A percentile compares a stretch with the other conserved stretches of the same genome.
Evolutionary conservation across 2,329 filamentous ascomycete species (phyloP).

Genomic region (Pseudocercospora cruenta): DNA sequence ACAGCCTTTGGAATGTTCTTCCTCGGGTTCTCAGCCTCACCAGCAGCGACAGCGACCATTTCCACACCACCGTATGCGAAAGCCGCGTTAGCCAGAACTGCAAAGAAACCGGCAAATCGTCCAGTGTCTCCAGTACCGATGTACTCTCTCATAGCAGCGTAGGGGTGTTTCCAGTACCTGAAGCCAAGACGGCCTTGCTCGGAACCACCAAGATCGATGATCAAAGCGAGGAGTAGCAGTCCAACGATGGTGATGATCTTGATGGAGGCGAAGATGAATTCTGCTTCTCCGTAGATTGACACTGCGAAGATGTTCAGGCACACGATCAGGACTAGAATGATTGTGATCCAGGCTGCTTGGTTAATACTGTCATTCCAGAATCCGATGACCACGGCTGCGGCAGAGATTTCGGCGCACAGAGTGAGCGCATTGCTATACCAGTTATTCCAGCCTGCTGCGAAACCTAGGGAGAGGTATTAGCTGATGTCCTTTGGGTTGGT

Average conservation of each 20-base stretch:
- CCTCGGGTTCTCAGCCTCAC: conserved; percentile 58
- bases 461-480: neutral
- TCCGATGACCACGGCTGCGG: conserved; percentile 66
- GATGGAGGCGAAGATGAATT: conserved; percentile 57
- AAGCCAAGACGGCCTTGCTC: conserved; percentile 66
- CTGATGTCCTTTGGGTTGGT: neutral
- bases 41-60: conserved; percentile 59
- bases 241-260: conserved; percentile 56
- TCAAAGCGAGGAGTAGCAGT: conserved; percentile 47
- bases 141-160: conserved; percentile 60
- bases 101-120: conserved; percentile 65
- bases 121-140: conserved; percentile 54
- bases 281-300: conserved; percentile 54
- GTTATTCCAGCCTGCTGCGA: conserved; percentile 40
- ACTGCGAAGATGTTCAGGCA: conserved; percentile 64
- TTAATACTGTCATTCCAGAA: conserved; percentile 54
- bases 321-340: conserved; percentile 64
- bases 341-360: conserved; percentile 52
- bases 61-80: conserved; percentile 60
- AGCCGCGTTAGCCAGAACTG: conserved; percentile 52
- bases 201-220: conserved; percentile 66
- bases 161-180: conserved; percentile 68
- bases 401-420: conserved; percentile 63
- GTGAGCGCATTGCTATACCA: conserved; percentile 50
- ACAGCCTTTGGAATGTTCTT: conserved; percentile 59